Conservation (phyloP, 805 yeast genomes). For the Candida takata region DNA sequence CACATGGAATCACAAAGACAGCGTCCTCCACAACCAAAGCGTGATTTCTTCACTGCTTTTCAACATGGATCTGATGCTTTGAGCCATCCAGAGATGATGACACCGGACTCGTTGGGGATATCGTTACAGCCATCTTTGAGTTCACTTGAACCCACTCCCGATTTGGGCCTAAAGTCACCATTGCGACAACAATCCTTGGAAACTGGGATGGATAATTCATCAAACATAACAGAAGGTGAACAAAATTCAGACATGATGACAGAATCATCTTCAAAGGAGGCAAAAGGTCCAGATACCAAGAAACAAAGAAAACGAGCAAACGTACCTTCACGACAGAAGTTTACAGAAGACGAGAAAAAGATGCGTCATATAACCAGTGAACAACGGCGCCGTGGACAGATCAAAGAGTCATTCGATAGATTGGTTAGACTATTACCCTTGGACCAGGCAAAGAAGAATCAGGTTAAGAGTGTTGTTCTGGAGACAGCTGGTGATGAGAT, state of each 20-base stretch:
- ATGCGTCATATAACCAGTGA: conserved; percentile 23
- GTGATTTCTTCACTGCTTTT: conserved; percentile 1
- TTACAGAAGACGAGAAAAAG: conserved; percentile 23
- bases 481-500: conserved; percentile 20
- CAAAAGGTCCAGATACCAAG: neutral
- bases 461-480: conserved; percentile 19
- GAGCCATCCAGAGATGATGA: too few relatives aligned
- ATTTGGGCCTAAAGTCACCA: too few relatives aligned
- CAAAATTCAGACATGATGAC: too few relatives aligned
- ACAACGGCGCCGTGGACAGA: conserved; percentile 19
- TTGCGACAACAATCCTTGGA: too few relatives aligned
- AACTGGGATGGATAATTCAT: too few relatives aligned
- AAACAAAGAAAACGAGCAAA: conserved; percentile 13
- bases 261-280: neutral
- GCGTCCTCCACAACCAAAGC: neutral
- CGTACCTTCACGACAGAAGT: too few relatives aligned
- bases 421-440: conserved; percentile 16
- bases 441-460: conserved; percentile 10
- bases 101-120: neutral
- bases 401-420: conserved; percentile 20
- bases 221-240: too few relatives aligned
- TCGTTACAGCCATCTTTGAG: neutral
- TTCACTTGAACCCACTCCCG: too few relatives aligned
- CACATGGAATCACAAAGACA: too few relatives aligned
- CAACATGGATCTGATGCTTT: neutral